These are phyloP conservation scores for Nakaseomyces bracarensis DNA, from an alignment of 1,139 yeast genomes.

Conservation along the genomic window DNA sequence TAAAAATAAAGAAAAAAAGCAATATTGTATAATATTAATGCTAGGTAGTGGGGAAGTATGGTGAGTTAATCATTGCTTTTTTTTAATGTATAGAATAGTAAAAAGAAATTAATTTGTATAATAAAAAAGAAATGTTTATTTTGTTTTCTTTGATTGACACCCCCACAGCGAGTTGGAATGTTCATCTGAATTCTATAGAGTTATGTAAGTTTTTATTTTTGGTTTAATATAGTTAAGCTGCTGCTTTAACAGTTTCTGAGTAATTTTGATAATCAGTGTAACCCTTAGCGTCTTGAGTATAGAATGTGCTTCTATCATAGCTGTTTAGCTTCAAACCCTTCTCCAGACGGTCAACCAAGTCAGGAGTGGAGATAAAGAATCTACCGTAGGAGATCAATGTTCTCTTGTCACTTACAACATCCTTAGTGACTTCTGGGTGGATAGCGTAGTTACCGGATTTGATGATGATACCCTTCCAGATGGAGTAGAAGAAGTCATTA, in stretches of 20 bases:
- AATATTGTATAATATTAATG: too few species aligned
- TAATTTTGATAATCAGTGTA: conserved; percentile 30
- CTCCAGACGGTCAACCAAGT: conserved; percentile 37
- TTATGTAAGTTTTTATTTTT: neutral
- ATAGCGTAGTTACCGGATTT: conserved; percentile 36
- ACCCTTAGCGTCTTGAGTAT: conserved; percentile 30
- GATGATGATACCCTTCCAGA: conserved; percentile 37
- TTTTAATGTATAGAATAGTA: too few species aligned
- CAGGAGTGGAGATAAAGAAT: conserved; percentile 43
- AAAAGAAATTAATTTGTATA: too few species aligned
- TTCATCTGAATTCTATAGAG: too few species aligned
- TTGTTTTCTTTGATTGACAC: too few species aligned
- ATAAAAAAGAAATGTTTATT: too few species aligned
- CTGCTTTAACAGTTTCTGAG: neutral
- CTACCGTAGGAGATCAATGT: conserved; percentile 42
- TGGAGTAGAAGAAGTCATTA: conserved; percentile 25
- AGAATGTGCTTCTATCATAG: conserved; percentile 31
- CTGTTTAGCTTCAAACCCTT: conserved; percentile 25
- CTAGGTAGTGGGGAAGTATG: too few species aligned
- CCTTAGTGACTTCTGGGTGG: conserved; percentile 17
- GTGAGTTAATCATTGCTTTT: too few species aligned
- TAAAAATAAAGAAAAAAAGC: too few species aligned
- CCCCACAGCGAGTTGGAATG: too few species aligned
- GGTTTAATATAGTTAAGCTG: neutral
- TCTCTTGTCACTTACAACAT: conserved; percentile 32